A percentile compares a stretch with the other conserved stretches of the same genome.
Evolutionary conservation across 2,329 filamentous ascomycete species (phyloP).

Genomic region (Botryotinia convoluta): DNA sequence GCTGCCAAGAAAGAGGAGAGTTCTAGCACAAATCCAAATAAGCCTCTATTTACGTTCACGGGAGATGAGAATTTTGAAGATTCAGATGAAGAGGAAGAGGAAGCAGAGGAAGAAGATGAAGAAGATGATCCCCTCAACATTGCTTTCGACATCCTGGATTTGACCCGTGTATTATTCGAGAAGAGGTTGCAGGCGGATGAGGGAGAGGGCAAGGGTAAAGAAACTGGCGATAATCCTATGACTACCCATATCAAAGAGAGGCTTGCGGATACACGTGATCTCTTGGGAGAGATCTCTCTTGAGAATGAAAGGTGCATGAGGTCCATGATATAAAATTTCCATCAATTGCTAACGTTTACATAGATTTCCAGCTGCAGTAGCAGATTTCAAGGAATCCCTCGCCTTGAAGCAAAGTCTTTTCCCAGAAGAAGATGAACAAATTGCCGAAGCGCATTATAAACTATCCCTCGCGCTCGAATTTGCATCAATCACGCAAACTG

Average conservation of each 20-base stretch:
- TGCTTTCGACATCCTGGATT: slow-evolving; percentile 80
- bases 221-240: slow-evolving; percentile 40
- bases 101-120: slow-evolving; percentile 42
- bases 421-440: slow-evolving; percentile 74
- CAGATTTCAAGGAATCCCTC: slow-evolving; percentile 75
- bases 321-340: not conserved
- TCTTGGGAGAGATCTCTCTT: slow-evolving; percentile 93
- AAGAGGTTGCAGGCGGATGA: slow-evolving; percentile 52
- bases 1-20: slow-evolving; percentile 39
- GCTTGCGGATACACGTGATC: slow-evolving; percentile 78
- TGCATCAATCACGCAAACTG: slow-evolving; percentile 68
- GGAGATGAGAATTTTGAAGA: slow-evolving; percentile 93
- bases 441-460: slow-evolving; percentile 96
- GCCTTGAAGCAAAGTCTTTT: slow-evolving; percentile 77
- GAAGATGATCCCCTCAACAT: slow-evolving; percentile 69
- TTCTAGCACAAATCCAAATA: slow-evolving; percentile 49
- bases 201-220: slow-evolving; percentile 48
- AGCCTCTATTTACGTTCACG: slow-evolving; percentile 85
- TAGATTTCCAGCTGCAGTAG: slow-evolving; percentile 80
- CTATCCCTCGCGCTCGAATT: slow-evolving; percentile 94
- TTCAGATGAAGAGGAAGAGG: slow-evolving; percentile 70
- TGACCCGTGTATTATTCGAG: slow-evolving; percentile 65
- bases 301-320: slow-evolving; percentile 75
- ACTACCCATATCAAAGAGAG: slow-evolving; percentile 72
- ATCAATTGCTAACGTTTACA: slow-evolving; percentile 24